Evolutionary conservation across 805 yeast species (phyloP), one percentile per base, ranked within the genome.

Genomic region (Candida nemodendra): DNA sequence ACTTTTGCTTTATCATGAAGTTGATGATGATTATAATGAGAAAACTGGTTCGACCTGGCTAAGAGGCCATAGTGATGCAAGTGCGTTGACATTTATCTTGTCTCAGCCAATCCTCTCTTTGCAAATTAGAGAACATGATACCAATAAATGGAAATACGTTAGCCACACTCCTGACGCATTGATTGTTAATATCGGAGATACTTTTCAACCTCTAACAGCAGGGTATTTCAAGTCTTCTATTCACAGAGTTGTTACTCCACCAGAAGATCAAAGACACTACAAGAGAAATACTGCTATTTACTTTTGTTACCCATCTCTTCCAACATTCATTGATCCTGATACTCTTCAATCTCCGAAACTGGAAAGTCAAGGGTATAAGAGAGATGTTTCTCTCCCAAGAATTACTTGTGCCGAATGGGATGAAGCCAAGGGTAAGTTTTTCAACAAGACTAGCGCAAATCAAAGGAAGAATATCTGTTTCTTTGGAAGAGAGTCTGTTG

Each of bases 241-340:
- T 30, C 78, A 72, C 38, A 49, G 77, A 32, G 78, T 72, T 4
- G 63, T 68, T n/a, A 63, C 67, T 21, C 76, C 77, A 4, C 76
- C 75, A 4, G 42, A 36, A 2, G 71, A 69, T 32, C 78, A 72
- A 46, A 45, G 43, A 16, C 40, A 50, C 1, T 60, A 54, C 43
- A 52, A 60, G 19, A 56, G 77, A 34, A 58, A 66, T 41, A 67
- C 68, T 3, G 41, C 70, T 2, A 70, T 72, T 15, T 69, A 71
- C 40, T 72, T 72, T 53, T 58, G 66, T 36, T 64, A 68, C 44
- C 72, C 74, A 7, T 47, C 60, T 13, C 40, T 54, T 19, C 50
- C 50, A 4, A 58, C 73, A 0, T 48, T 51, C 15, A 51, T 72
- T 29, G 75, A 72, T 45, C 74, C 76, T 7, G 71, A 64, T n/a